Evolutionary conservation across 2,329 filamentous ascomycete genomes (phyloP).

Genomic region (Fusarium sp.): DNA sequence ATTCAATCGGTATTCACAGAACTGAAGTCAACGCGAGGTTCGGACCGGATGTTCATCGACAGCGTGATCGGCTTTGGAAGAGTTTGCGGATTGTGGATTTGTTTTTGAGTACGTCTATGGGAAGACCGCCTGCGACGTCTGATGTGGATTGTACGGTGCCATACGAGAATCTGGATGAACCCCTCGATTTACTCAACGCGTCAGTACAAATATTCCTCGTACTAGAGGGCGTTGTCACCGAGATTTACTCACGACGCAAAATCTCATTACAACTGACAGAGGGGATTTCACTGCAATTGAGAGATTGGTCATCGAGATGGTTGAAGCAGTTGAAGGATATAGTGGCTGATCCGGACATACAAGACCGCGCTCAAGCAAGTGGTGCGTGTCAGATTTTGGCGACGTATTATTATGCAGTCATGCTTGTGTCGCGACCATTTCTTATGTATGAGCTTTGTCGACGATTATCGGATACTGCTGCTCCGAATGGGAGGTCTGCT

Average conservation of each 20-base stretch:
- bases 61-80: conserved; percentile 65
- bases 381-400: conserved; percentile 64
- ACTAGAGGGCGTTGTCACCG: conserved; percentile 61
- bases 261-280: conserved; percentile 65
- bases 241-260: conserved; percentile 65
- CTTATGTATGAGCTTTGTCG: conserved; percentile 66
- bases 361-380: conserved; percentile 50
- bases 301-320: conserved; percentile 64
- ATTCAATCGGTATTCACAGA: conserved; percentile 64
- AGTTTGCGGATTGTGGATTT: conserved; percentile 64
- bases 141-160: conserved; percentile 66
- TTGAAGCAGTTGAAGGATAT: conserved; percentile 57
- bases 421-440: conserved; percentile 66
- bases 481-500: conserved; percentile 29
- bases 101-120: conserved; percentile 66
- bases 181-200: conserved; percentile 61
- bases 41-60: conserved; percentile 55
- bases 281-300: conserved; percentile 63
- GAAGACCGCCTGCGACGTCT: conserved; percentile 64
- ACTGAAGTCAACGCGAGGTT: conserved; percentile 67
- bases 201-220: conserved; percentile 65
- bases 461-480: conserved; percentile 54
- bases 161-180: conserved; percentile 56
- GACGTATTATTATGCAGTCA: conserved; percentile 68
- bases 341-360: conserved; percentile 40